phyloP scores from a whole-genome alignment of 805 yeast genomes.

The Saccharomyces eubayanus region DNA sequence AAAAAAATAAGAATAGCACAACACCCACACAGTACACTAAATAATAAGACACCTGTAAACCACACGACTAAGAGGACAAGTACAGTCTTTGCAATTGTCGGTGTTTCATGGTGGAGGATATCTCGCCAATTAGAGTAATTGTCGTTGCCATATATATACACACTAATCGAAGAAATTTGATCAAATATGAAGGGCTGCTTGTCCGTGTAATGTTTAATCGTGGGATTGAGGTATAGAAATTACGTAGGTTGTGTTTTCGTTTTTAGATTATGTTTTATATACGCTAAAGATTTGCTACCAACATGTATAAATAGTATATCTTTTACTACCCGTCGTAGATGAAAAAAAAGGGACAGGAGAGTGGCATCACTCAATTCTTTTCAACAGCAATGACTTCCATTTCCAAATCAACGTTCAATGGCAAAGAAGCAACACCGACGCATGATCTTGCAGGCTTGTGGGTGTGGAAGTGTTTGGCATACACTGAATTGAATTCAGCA shows the following conservation, averaged over 20 bases:
- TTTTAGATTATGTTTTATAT: neutral
- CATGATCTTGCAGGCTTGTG: slow-evolving; percentile 96
- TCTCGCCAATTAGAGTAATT: no score
- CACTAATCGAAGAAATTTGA: no score
- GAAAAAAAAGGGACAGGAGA: neutral
- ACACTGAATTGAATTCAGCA: slow-evolving; percentile 74
- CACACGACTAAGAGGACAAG: neutral
- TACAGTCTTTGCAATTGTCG: neutral
- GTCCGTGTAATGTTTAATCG: neutral
- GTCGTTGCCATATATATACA: no score
- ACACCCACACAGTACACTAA: neutral
- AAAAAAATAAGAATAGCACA: neutral
- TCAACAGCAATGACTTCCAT: slow-evolving; percentile 87
- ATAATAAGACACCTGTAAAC: neutral
- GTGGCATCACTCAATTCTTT: slow-evolving; percentile 20
- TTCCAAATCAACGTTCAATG: slow-evolving; percentile 76
- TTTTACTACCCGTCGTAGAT: neutral
- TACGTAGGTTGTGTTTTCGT: neutral
- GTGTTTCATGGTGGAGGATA: no score
- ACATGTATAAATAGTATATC: neutral
- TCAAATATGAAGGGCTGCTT: neutral
- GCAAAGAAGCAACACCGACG: slow-evolving; percentile 86
- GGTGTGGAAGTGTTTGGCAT: slow-evolving; percentile 59
- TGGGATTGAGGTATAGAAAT: neutral
- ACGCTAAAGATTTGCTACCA: neutral